These are phyloP conservation scores for Sarcomyxa edulis DNA, from an alignment of 768 basidiomycete genomes.

Conservation along the genomic window DNA sequence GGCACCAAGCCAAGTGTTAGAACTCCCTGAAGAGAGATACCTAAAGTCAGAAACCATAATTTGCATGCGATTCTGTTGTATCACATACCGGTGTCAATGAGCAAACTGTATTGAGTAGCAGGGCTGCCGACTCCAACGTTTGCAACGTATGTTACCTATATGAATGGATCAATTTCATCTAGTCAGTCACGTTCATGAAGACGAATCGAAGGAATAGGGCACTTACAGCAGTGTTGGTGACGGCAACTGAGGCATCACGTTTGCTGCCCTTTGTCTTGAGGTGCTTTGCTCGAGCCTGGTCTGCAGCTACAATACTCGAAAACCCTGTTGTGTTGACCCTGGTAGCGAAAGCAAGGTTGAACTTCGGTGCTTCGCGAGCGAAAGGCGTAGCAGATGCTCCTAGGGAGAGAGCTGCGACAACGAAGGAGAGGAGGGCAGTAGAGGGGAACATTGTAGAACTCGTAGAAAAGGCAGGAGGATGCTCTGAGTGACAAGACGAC, in stretches of 20 bases:
- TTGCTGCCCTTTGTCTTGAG: neutral
- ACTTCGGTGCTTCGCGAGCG: neutral
- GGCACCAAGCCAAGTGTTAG: slow-evolving; percentile 50
- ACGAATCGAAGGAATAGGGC: no score
- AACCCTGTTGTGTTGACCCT: neutral
- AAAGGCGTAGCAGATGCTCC: slow-evolving; percentile 1
- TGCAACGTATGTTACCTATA: slow-evolving; percentile 8
- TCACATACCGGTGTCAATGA: slow-evolving; percentile 14
- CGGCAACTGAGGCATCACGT: neutral
- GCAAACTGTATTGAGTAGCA: slow-evolving; percentile 5
- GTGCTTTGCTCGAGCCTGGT: neutral
- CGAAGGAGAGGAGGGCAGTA: no score
- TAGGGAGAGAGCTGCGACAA: no score
- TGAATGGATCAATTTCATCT: neutral
- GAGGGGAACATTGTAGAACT: no score
- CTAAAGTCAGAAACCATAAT: neutral
- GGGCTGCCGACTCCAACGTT: slow-evolving; percentile 8
- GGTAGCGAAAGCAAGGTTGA: neutral
- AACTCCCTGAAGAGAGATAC: slow-evolving; percentile 23
- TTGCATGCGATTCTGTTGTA: no score
- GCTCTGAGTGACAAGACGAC: no score
- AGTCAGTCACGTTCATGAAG: neutral
- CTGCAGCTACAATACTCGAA: neutral
- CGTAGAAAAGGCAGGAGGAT: no score
- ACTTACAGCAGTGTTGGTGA: slow-evolving; percentile 1